A percentile compares a stretch with the other conserved stretches of the same genome.
These are phyloP conservation scores for Aspergillus floridensis DNA, from an alignment of 2,329 filamentous ascomycete species.

Conservation along the genomic window DNA sequence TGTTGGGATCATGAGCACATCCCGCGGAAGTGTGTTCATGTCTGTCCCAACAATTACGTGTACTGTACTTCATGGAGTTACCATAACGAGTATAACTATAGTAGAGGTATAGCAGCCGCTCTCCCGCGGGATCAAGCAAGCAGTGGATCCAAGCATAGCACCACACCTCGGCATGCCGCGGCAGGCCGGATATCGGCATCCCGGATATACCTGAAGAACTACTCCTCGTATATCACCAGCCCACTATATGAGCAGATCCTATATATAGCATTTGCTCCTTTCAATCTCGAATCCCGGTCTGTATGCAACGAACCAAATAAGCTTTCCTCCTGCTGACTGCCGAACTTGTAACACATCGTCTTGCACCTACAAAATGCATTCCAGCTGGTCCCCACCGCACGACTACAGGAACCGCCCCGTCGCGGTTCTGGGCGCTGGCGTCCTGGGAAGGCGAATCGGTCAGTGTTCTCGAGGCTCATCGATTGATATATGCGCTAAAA, in stretches of 20 bases:
- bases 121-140: neutral
- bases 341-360: neutral
- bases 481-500: neutral
- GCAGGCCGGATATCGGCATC: neutral
- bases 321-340: too few relatives aligned
- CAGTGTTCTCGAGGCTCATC: neutral
- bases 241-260: too few relatives aligned
- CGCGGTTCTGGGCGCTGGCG: conserved; percentile 42
- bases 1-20: too few relatives aligned
- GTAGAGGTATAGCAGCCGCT: too few relatives aligned
- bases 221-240: too few relatives aligned
- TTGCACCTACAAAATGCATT: conserved; percentile 12
- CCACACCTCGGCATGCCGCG: neutral
- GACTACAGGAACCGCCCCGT: conserved; percentile 39
- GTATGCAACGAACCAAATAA: too few relatives aligned
- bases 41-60: too few relatives aligned
- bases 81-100: too few relatives aligned
- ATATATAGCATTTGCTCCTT: neutral
- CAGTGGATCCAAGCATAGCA: neutral
- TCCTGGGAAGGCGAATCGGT: conserved; percentile 43
- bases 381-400: conserved; percentile 24
- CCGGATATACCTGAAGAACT: too few relatives aligned
- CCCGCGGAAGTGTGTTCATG: too few relatives aligned
- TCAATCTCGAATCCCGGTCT: too few relatives aligned
- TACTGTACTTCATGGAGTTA: too few relatives aligned